These are phyloP conservation scores for Coemansia sp. DNA, from an alignment of 192 early-diverging fungal species.

Conservation along the genomic window DNA sequence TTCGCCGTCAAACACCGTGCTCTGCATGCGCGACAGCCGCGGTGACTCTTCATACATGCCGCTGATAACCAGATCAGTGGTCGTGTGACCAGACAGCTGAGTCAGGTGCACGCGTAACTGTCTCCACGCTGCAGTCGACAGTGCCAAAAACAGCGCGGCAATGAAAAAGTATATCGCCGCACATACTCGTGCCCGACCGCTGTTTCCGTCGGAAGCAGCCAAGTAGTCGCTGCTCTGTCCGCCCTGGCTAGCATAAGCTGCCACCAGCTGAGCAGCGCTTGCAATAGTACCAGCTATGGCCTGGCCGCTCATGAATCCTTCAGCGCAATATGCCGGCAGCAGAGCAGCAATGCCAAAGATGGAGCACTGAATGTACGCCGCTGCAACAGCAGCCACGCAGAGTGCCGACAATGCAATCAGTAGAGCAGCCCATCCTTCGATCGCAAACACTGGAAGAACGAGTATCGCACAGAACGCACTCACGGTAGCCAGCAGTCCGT, in stretches of 20 bases:
- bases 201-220: background rate
- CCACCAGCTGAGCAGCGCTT: slow-evolving; percentile 62
- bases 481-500: slow-evolving; percentile 53
- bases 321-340: slow-evolving; percentile 64
- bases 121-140: slow-evolving; percentile 30
- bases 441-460: slow-evolving; percentile 55
- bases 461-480: slow-evolving; percentile 56
- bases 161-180: slow-evolving; percentile 36
- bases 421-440: slow-evolving; percentile 43
- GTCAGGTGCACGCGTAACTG: slow-evolving; percentile 25
- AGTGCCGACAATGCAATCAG: slow-evolving; percentile 55
- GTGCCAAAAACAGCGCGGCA: slow-evolving; percentile 30
- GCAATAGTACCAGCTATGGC: slow-evolving; percentile 67
- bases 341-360: slow-evolving; percentile 67
- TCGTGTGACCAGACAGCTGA: background rate
- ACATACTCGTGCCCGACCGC: slow-evolving; percentile 16
- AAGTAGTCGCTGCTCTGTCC: background rate
- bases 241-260: slow-evolving; percentile 20
- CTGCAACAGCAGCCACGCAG: slow-evolving; percentile 56
- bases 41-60: slow-evolving; percentile 32
- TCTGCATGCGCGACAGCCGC: slow-evolving; percentile 15
- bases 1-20: background rate
- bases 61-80: background rate
- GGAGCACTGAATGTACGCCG: slow-evolving; percentile 67
- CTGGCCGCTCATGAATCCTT: slow-evolving; percentile 71